Evolutionary conservation across 2,329 filamentous ascomycete species (phyloP).

Genomic region (Alternaria atra): DNA sequence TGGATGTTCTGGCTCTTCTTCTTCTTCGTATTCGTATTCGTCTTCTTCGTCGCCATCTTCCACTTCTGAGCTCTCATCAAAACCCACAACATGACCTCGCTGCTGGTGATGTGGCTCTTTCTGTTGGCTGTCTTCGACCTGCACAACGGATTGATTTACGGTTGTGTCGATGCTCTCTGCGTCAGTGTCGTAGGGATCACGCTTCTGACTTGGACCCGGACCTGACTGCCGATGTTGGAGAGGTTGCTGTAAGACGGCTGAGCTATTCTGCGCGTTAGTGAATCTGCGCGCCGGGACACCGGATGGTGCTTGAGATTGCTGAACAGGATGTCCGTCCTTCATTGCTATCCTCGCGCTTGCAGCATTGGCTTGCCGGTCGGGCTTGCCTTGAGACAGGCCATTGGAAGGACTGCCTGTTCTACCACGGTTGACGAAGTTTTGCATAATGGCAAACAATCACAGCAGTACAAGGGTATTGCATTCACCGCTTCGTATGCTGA

Average conservation of each 20-base stretch:
- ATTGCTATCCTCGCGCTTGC: conserved; percentile 35
- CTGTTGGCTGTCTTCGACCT: conserved; percentile 29
- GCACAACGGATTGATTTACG: conserved; percentile 31
- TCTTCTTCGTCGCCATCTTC: conserved; percentile 23
- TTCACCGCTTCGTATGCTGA: not conserved
- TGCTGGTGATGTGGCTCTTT: conserved; percentile 14
- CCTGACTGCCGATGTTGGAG: conserved; percentile 22
- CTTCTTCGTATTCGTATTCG: not conserved
- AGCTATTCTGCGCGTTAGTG: conserved; percentile 21
- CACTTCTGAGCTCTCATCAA: conserved; percentile 16
- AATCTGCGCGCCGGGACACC: conserved; percentile 14
- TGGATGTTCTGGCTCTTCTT: not conserved
- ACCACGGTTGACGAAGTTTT: conserved; percentile 29
- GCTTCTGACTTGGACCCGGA: conserved; percentile 23
- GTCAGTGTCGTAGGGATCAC: conserved; percentile 50
- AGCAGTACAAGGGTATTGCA: not conserved
- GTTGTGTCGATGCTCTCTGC: conserved; percentile 50
- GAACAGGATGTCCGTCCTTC: conserved; percentile 16
- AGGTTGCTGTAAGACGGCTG: conserved; percentile 23
- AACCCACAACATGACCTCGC: conserved; percentile 15
- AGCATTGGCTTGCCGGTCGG: conserved; percentile 26
- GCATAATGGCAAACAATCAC: conserved; percentile 21
- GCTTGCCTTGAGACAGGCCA: conserved; percentile 19
- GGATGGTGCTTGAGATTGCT: conserved; percentile 18
- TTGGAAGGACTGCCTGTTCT: conserved; percentile 28